A percentile compares a stretch with the other conserved stretches of the same genome.
phyloP scores from a whole-genome alignment of 768 basidiomycete genomes.

The Boletus rex-veris region DNA sequence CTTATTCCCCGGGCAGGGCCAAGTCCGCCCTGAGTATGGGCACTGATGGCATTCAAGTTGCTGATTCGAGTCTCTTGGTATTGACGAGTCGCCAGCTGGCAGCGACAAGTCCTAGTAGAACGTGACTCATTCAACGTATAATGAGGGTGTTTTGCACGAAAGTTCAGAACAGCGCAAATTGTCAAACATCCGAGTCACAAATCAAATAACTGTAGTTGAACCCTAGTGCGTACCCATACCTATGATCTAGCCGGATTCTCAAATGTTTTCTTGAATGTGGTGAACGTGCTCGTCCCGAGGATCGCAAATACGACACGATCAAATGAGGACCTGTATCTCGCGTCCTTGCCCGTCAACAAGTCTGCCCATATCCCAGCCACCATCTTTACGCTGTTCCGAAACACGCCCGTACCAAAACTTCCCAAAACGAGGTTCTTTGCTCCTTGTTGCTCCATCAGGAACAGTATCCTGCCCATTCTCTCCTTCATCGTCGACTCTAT shows the following conservation, averaged over 20 bases:
- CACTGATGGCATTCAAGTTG: no score
- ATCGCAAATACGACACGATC: conserved; percentile 67
- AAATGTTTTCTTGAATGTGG: conserved; percentile 39
- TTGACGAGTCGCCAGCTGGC: no score
- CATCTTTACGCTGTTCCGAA: conserved; percentile 56
- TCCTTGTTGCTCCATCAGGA: conserved; percentile 60
- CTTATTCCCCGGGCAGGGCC: no score
- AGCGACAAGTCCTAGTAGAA: no score
- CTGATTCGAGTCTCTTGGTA: no score
- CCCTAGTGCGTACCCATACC: neutral
- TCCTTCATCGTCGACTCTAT: conserved; percentile 63
- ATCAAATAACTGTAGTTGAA: no score
- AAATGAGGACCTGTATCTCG: conserved; percentile 58
- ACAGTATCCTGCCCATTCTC: conserved; percentile 66
- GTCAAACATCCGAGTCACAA: no score
- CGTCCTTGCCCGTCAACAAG: conserved; percentile 44
- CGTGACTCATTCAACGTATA: no score
- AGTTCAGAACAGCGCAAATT: no score
- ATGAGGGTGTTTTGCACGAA: no score
- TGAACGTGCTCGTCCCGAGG: conserved; percentile 47
- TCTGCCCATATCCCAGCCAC: conserved; percentile 67
- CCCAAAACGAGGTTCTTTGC: conserved; percentile 62
- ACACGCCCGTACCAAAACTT: conserved; percentile 77
- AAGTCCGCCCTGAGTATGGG: no score
- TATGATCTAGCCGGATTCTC: conserved; percentile 8